Evolutionary conservation across 768 basidiomycete species (phyloP).

Genomic region (Auricularia cornea): DNA sequence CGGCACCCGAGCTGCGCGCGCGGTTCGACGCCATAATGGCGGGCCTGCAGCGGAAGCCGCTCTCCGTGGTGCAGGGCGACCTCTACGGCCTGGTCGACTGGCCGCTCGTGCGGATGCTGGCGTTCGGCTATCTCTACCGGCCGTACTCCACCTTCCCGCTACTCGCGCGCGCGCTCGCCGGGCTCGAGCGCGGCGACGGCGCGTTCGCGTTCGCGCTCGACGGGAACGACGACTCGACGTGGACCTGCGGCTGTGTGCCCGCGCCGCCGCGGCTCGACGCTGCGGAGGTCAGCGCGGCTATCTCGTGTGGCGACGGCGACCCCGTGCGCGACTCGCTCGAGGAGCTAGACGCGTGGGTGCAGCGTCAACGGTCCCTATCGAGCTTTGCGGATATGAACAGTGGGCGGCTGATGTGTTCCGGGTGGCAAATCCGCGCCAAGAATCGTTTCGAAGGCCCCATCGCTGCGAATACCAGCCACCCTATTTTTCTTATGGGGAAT

Average conservation of each 20-base stretch:
- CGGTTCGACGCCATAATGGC: conserved; percentile 30
- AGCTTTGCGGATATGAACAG: conserved; percentile 6
- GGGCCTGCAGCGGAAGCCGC: conserved; percentile 22
- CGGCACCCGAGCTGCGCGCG: conserved; percentile 23
- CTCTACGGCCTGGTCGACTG: conserved; percentile 34
- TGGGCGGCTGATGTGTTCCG: neutral
- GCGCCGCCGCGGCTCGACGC: neutral
- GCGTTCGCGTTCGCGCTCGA: neutral
- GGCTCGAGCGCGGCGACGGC: conserved; percentile 12
- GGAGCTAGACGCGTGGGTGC: conserved; percentile 2
- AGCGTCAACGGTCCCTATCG: conserved; percentile 1
- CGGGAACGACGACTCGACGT: neutral
- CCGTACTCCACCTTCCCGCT: conserved; percentile 27
- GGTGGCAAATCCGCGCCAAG: conserved; percentile 10
- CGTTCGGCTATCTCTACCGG: conserved; percentile 29
- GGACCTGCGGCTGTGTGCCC: neutral
- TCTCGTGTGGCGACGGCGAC: conserved; percentile 11
- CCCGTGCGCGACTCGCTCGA: conserved; percentile 5
- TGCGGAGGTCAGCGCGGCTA: neutral
- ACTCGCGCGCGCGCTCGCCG: conserved; percentile 30
- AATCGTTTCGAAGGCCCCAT: conserved; percentile 8
- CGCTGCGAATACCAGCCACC: too few species aligned
- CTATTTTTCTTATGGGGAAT: too few species aligned
- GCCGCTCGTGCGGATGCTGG: conserved; percentile 16
- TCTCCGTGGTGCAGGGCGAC: conserved; percentile 23